phyloP scores from a whole-genome alignment of 768 basidiomycete species.

The Lactarius sp. region DNA sequence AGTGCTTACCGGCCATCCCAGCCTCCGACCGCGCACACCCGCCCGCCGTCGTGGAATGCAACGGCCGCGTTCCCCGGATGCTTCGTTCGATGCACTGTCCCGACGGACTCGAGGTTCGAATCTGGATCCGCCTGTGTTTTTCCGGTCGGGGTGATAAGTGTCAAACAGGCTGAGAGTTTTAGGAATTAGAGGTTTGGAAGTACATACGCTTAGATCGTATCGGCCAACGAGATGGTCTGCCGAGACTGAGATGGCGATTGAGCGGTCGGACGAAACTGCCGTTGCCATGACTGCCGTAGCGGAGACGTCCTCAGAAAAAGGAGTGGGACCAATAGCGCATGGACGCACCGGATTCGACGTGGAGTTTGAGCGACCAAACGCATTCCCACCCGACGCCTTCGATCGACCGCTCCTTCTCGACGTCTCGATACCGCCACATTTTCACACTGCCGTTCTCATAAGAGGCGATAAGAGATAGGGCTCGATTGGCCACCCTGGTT shows the following conservation, averaged over 20 bases:
- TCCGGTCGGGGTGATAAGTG: not conserved
- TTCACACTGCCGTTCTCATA: conserved; percentile 90
- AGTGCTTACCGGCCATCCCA: conserved; percentile 86
- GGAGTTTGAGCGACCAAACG: conserved; percentile 61
- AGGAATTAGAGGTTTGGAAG: not conserved
- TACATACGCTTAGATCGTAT: conserved; percentile 52
- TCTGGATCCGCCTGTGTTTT: conserved; percentile 14
- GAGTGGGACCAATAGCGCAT: not conserved
- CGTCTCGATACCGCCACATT: conserved; percentile 47
- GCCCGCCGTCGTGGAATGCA: conserved; percentile 69
- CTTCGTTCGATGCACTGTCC: conserved; percentile 53
- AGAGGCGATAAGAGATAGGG: conserved; percentile 61
- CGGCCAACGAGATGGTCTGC: conserved; percentile 75
- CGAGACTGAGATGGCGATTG: conserved; percentile 73
- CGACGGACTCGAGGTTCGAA: conserved; percentile 22
- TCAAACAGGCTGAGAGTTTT: not conserved
- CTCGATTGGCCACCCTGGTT: conserved; percentile 16
- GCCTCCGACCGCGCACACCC: conserved; percentile 81
- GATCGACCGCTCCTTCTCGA: conserved; percentile 46
- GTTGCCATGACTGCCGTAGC: conserved; percentile 72
- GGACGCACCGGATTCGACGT: conserved; percentile 65
- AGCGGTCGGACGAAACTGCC: conserved; percentile 55
- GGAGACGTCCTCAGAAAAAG: not conserved
- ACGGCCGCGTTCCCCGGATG: conserved; percentile 76
- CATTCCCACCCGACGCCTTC: conserved; percentile 72